Evolutionary conservation across 2,329 filamentous ascomycete genomes (phyloP).

Genomic region (Neocatenulostroma microsporum): DNA sequence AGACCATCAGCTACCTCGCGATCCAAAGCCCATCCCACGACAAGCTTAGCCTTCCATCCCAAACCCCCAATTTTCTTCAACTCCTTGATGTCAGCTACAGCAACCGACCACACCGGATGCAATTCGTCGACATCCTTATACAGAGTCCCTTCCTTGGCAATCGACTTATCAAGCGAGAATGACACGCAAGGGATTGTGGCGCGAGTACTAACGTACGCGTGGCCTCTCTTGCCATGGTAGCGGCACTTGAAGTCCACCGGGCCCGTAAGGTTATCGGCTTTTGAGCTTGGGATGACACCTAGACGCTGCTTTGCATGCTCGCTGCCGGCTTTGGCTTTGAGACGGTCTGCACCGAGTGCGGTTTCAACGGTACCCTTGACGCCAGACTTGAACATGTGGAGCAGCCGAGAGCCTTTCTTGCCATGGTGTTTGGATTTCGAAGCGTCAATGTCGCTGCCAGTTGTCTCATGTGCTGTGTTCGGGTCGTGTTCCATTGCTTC

Average conservation of each 20-base stretch:
- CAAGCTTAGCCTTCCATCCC: constrained; percentile 76
- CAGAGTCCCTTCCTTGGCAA: constrained; percentile 36
- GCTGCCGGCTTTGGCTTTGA: constrained; percentile 57
- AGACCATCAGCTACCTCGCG: constrained; percentile 69
- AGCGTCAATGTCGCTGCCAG: constrained; percentile 47
- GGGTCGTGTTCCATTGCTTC: constrained; percentile 47
- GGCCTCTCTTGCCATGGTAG: constrained; percentile 62
- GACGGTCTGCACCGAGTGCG: constrained; percentile 60
- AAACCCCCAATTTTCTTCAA: constrained; percentile 72
- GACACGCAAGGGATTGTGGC: constrained; percentile 61
- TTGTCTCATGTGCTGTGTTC: constrained; percentile 40
- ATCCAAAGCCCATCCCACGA: constrained; percentile 71
- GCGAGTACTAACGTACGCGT: constrained; percentile 60
- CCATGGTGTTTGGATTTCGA: constrained; percentile 43
- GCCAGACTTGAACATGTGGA: constrained; percentile 61
- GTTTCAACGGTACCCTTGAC: constrained; percentile 67
- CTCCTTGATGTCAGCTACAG: constrained; percentile 63
- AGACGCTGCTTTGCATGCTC: constrained; percentile 61
- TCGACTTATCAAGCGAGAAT: constrained; percentile 50
- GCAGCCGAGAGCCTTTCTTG: constrained; percentile 43
- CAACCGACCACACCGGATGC: constrained; percentile 59
- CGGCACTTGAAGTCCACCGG: constrained; percentile 69
- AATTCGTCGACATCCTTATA: constrained; percentile 44
- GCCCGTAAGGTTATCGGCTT: constrained; percentile 45
- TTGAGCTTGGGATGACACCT: constrained; percentile 54